Base-by-base conservation (phyloP, 2,329 filamentous ascomycete genomes). In the Colletotrichum sp. region DNA sequence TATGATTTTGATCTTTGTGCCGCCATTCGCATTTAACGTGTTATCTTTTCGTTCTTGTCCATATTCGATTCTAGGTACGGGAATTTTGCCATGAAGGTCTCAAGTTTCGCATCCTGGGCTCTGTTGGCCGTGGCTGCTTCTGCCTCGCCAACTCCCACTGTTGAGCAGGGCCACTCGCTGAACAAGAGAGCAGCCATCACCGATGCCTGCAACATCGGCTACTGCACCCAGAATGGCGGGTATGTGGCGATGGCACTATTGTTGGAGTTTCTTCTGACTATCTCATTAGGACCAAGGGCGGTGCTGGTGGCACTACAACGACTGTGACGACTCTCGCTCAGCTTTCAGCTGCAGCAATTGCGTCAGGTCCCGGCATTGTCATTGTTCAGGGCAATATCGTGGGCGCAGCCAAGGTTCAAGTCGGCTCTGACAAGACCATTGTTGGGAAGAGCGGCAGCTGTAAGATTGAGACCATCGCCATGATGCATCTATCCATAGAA, bases 311-410 rank as follows among this genome's bases (percentile, higher is more conserved):
- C 39, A 76, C 60, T 5, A 76, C 76, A 8, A 87, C 85, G n/a
- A 88, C 87, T n/a, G 87, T 89, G 68, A 84, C 86, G n/a, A 86
- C 84, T n/a, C 85, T 88, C 64, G 82, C 84, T 28, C 84, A 83
- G 11, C 84, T 89, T 60, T 85, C 85, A 5, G 87, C 87, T 5
- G 86, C 86, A 27, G 81, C 84, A 2, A 85, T 85, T 44, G 83
- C 87, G 39, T 83, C 82, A 16, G 80, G 83, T 15, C 84, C 83
- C 66, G 83, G 87, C 11, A 80, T 87, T 34, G 65, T 85, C 55
- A 81, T 77, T 16, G 65, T 87, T 48, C 81, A 79, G 59, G 84
- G 85, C 16, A 80, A 81, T 19, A 85, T 87, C 76, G 81, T 80
- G 6, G 73, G 86, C 70, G 79, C 79, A 8, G 84, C 82, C 28